Percentiles rank a stretch among this genome's conserved stretches.
These are phyloP conservation scores for Tolypocladium guangdongense DNA, from an alignment of 2,329 filamentous ascomycete genomes.

Conservation along the genomic window DNA sequence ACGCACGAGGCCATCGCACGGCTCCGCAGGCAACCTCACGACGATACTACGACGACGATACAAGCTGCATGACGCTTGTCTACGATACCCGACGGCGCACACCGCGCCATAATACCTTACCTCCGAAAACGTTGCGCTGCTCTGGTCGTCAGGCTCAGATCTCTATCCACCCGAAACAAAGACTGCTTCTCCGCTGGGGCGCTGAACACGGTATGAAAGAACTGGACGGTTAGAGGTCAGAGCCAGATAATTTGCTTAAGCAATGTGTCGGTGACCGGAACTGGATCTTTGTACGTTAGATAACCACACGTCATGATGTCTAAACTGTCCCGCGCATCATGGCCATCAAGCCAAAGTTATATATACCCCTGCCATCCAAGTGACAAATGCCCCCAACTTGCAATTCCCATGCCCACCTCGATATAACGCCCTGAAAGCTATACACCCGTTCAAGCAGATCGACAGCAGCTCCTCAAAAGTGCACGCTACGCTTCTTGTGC, in stretches of 20 bases:
- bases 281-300: not conserved
- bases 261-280: not conserved
- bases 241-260: no score
- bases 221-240: not conserved
- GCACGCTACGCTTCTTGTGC: constrained; percentile 37
- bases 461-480: constrained; percentile 21
- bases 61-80: no score
- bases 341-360: not conserved
- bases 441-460: not conserved
- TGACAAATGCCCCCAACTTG: not conserved
- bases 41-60: no score
- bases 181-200: not conserved
- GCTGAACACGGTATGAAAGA: not conserved
- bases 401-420: not conserved
- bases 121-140: no score
- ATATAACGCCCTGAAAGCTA: not conserved
- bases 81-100: no score
- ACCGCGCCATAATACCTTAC: no score
- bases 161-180: no score
- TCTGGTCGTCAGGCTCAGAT: no score
- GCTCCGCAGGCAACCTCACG: not conserved
- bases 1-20: not conserved
- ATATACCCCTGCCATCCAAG: not conserved
- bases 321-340: not conserved
- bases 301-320: not conserved